Percentiles rank a stretch among this genome's conserved stretches.
phyloP scores from a whole-genome alignment of 108 stramenopile genomes.

The Cylindrotheca fusiformis region DNA sequence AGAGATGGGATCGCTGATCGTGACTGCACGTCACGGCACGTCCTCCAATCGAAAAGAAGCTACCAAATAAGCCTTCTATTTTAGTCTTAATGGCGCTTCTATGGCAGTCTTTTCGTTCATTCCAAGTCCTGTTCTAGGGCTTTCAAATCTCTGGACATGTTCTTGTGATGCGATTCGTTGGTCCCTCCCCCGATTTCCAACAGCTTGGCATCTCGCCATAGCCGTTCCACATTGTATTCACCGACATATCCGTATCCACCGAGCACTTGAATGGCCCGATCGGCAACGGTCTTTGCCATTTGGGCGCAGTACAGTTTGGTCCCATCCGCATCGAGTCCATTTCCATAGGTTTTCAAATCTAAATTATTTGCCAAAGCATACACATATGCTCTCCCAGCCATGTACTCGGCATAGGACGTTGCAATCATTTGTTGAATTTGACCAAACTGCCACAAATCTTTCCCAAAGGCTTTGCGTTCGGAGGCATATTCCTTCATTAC shows the following conservation, averaged over 20 bases:
- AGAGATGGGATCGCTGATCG: no score
- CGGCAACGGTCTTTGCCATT: constrained; percentile 96
- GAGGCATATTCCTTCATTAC: constrained; percentile 91
- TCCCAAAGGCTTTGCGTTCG: constrained; percentile 92
- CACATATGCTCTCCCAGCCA: constrained; percentile 93
- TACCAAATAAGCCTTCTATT: no score
- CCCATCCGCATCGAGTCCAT: constrained; percentile 95
- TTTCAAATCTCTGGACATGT: constrained; percentile 85
- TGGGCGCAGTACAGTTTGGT: constrained; percentile 95
- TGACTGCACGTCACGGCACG: no score
- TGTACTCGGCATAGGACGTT: constrained; percentile 96
- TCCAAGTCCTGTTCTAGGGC: constrained; percentile 30
- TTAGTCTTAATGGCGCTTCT: no score
- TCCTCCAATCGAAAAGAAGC: no score
- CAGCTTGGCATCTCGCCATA: constrained; percentile 98
- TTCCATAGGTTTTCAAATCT: constrained; percentile 77
- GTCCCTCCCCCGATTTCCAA: constrained; percentile 99
- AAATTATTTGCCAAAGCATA: constrained; percentile 85
- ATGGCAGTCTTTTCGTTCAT: no score
- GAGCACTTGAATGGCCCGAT: constrained; percentile 97
- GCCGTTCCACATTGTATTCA: constrained; percentile 94
- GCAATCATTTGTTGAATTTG: constrained; percentile 94
- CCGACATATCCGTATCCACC: constrained; percentile 99
- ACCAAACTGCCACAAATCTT: constrained; percentile 82
- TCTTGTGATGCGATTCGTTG: constrained; percentile 98